These are phyloP conservation scores for Byssochlamys sp. DNA, from an alignment of 2,329 filamentous ascomycete genomes.

Conservation along the genomic window DNA sequence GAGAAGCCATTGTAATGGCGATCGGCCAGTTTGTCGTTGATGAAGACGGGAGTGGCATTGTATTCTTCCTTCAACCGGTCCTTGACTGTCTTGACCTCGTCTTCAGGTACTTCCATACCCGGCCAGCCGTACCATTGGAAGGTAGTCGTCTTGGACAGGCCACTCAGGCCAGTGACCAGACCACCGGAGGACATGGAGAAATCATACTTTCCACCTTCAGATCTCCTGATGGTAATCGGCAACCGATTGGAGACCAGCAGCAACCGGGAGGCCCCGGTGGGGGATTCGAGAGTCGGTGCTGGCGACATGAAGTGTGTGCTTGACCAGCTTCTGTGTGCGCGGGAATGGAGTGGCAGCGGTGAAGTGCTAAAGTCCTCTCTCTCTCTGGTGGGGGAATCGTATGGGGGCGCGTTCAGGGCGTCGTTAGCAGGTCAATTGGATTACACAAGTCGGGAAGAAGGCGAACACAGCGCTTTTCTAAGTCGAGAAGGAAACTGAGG, in stretches of 20 bases:
- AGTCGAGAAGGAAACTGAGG: background rate
- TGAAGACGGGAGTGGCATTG: conserved; percentile 76
- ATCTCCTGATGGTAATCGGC: conserved; percentile 86
- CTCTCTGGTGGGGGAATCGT: background rate
- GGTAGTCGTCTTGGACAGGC: conserved; percentile 75
- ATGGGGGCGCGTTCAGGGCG: background rate
- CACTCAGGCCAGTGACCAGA: conserved; percentile 79
- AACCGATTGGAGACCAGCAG: conserved; percentile 84
- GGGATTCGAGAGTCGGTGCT: conserved; percentile 2
- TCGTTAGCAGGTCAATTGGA: background rate
- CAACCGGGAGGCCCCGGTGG: conserved; percentile 38
- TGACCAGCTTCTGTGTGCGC: background rate
- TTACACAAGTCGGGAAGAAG: background rate
- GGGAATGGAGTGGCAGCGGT: background rate
- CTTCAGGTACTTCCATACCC: conserved; percentile 74
- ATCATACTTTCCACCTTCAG: conserved; percentile 74
- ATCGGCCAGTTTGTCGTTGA: conserved; percentile 81
- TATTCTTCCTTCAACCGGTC: conserved; percentile 71
- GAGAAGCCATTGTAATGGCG: conserved; percentile 93
- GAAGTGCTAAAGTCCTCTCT: background rate
- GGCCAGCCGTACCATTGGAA: conserved; percentile 98
- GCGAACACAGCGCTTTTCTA: background rate
- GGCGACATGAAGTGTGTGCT: conserved; percentile 3
- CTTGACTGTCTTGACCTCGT: conserved; percentile 62
- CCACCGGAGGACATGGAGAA: conserved; percentile 92